Conservation (phyloP, 2,329 filamentous ascomycete genomes). For the Beauveria varroae region DNA sequence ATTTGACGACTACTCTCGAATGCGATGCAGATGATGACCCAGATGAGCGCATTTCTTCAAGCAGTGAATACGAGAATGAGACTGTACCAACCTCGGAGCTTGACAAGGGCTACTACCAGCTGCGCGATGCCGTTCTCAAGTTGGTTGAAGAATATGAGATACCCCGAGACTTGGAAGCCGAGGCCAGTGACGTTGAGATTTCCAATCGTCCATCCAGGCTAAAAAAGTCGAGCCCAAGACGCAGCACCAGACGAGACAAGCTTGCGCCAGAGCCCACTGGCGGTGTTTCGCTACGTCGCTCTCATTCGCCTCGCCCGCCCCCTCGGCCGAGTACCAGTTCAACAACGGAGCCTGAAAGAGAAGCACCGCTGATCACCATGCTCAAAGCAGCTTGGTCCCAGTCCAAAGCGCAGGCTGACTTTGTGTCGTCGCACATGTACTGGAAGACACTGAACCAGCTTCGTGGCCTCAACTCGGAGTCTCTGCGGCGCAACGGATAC, state of each 20-base stretch:
- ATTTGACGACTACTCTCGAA: slow-evolving; percentile 62
- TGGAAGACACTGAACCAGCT: slow-evolving; percentile 76
- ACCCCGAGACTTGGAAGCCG: slow-evolving; percentile 56
- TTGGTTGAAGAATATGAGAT: slow-evolving; percentile 79
- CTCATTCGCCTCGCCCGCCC: not conserved
- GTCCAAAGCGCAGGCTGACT: slow-evolving; percentile 73
- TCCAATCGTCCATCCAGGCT: slow-evolving; percentile 61
- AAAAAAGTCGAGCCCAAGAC: slow-evolving; percentile 54
- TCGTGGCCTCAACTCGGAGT: slow-evolving; percentile 52
- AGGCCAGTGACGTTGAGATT: slow-evolving; percentile 54
- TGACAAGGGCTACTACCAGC: slow-evolving; percentile 71
- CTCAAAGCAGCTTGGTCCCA: slow-evolving; percentile 68
- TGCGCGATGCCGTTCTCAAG: slow-evolving; percentile 73
- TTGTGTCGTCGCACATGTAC: slow-evolving; percentile 75
- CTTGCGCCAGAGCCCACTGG: slow-evolving; percentile 6
- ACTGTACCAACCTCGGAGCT: slow-evolving; percentile 56
- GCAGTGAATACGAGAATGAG: slow-evolving; percentile 53
- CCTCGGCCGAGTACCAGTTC: not conserved
- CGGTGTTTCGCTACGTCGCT: not conserved
- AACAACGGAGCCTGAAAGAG: slow-evolving; percentile 20
- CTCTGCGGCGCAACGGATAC: slow-evolving; percentile 60
- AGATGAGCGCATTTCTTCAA: slow-evolving; percentile 49
- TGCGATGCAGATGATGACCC: slow-evolving; percentile 62
- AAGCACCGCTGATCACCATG: slow-evolving; percentile 51
- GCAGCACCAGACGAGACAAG: slow-evolving; percentile 22